Evolutionary conservation across 345 rosid species (phyloP).

Genomic region (Salix koriyanagi): DNA sequence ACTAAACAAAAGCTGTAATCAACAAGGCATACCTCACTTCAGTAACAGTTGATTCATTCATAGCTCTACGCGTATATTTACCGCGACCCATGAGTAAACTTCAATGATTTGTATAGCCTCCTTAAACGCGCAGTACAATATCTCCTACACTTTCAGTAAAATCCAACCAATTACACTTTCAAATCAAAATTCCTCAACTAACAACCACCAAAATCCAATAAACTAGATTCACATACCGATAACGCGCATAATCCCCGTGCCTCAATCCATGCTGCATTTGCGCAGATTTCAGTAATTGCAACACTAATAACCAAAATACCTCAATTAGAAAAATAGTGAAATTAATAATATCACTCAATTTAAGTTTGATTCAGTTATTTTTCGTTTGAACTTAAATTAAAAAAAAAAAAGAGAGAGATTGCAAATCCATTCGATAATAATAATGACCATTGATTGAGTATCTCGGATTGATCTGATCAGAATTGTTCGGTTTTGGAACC

Average conservation of each 20-base stretch:
- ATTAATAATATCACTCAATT: neutral
- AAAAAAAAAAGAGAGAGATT: neutral
- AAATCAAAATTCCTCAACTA: neutral
- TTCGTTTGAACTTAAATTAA: neutral
- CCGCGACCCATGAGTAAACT: slow-evolving; percentile 96
- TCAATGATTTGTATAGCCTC: slow-evolving; percentile 87
- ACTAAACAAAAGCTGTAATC: neutral
- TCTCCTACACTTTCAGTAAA: slow-evolving; percentile 52
- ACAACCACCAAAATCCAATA: neutral
- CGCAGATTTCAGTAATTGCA: slow-evolving; percentile 84
- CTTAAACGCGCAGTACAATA: slow-evolving; percentile 93
- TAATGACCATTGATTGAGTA: slow-evolving; percentile 72
- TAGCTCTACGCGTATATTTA: slow-evolving; percentile 60
- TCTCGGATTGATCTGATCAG: slow-evolving; percentile 59
- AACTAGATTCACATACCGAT: slow-evolving; percentile 43
- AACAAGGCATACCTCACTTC: slow-evolving; percentile 70
- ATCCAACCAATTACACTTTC: slow-evolving; percentile 13
- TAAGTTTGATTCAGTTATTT: neutral
- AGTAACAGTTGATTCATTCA: slow-evolving; percentile 77
- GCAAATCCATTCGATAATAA: neutral
- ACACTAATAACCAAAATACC: slow-evolving; percentile 37
- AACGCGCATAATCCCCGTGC: slow-evolving; percentile 88
- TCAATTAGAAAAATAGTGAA: neutral
- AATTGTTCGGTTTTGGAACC: slow-evolving; percentile 41
- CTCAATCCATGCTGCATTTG: slow-evolving; percentile 99